These are phyloP conservation scores for Boletales sp. DNA, from an alignment of 768 basidiomycete species.

Conservation along the genomic window DNA sequence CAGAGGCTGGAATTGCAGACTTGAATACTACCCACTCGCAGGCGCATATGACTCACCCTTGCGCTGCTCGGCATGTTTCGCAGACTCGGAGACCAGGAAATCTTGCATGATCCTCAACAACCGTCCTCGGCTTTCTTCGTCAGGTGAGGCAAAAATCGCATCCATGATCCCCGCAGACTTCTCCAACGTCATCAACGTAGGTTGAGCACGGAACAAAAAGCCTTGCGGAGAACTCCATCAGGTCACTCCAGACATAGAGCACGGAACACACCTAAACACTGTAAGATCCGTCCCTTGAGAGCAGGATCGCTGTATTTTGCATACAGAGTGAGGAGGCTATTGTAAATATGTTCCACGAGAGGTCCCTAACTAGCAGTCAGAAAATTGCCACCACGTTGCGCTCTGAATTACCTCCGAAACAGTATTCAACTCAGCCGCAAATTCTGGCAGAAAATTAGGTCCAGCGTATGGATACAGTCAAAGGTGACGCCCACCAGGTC, in stretches of 20 bases:
- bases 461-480: background rate
- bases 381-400: background rate
- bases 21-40: background rate
- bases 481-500: constrained; percentile 45
- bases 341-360: constrained; percentile 82
- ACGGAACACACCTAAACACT: constrained; percentile 69
- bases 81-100: constrained; percentile 79
- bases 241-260: background rate
- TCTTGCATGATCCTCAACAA: constrained; percentile 88
- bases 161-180: constrained; percentile 86
- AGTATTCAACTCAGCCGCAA: constrained; percentile 52
- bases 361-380: constrained; percentile 43
- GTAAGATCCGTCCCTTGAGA: constrained; percentile 69
- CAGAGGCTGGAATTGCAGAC: constrained; percentile 6
- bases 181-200: constrained; percentile 83
- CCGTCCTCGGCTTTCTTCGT: constrained; percentile 68
- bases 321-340: constrained; percentile 67
- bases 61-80: constrained; percentile 69
- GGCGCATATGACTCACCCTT: constrained; percentile 44
- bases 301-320: constrained; percentile 55
- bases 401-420: constrained; percentile 48
- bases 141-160: constrained; percentile 70
- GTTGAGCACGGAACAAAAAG: constrained; percentile 89
- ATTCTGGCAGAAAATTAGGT: constrained; percentile 35
- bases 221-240: constrained; percentile 42